Base-by-base conservation (phyloP, 208 protist species). In the Wallacemonas collosoma region DNA sequence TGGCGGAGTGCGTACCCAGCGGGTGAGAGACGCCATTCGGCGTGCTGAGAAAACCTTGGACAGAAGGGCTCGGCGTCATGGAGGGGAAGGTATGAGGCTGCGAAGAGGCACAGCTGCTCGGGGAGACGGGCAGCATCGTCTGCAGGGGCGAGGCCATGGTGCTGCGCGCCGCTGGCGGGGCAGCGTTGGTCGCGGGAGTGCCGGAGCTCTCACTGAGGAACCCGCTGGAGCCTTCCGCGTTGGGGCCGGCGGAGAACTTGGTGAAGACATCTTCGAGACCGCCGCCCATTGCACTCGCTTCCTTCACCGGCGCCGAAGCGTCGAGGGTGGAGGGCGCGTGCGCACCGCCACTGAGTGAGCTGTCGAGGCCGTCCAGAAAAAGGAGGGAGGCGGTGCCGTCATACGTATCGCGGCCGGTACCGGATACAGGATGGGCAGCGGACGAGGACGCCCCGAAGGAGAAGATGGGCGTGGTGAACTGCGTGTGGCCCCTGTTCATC, bases 171-270 rank as follows among this genome's bases (percentile, higher is more conserved):
- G 26, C 4, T 39, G 60, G 40, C 45, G 5, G 8, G 41, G 45
- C 60, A 0, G 56, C 5, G 38, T 8, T 62, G 9, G 6, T 4
- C 41, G 60, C 15, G 3, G 56, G 3, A 38, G 17, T 62, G 26
- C 36, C 56, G 56, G 60, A 38, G 60, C 60, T 65, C 12, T 65
- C 60, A n/a, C 60, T 65, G 12, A 65, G 40, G 60, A 65, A 65
- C 4, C 60, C 60, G 36, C 60, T 65, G 41, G 60, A 65, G 60
- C 60, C 60, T 39, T 65, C 41, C 60, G 60, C 60, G 60, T 65
- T 65, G 15, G 60, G 11, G 56, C 38, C 56, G 7, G 38, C 43
- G 14, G 43, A 44, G 26, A 65, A 65, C 60, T 65, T 65, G 7
- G 26, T 62, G 60, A 65, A 50, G n/a, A 48, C 36, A 4, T 45